A percentile compares a stretch with the other conserved stretches of the same genome.
Evolutionary conservation across 1,139 yeast species (phyloP).

Genomic region (Blastobotrys illinoisensis): DNA sequence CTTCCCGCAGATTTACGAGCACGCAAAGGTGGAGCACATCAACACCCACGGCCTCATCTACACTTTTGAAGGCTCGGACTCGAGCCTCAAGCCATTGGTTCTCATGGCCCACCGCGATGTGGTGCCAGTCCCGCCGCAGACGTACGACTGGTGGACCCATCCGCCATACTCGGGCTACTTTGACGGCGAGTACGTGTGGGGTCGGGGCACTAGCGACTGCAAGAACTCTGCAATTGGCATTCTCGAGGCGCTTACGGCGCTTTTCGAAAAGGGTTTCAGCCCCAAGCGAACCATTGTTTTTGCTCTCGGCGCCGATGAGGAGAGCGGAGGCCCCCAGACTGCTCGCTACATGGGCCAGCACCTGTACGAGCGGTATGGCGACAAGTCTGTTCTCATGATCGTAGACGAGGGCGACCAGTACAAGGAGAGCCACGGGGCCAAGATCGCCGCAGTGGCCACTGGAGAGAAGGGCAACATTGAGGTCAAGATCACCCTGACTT

Average conservation of each 20-base stretch:
- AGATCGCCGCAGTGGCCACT: slow-evolving; percentile 53
- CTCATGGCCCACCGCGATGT: slow-evolving; percentile 79
- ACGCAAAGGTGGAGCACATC: slow-evolving; percentile 48
- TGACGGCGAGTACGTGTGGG: slow-evolving; percentile 55
- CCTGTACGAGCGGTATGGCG: slow-evolving; percentile 49
- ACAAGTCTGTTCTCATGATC: slow-evolving; percentile 49
- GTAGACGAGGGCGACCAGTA: slow-evolving; percentile 56
- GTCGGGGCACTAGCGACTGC: slow-evolving; percentile 63
- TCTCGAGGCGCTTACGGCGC: slow-evolving; percentile 52
- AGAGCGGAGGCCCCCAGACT: slow-evolving; percentile 49
- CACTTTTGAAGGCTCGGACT: slow-evolving; percentile 54
- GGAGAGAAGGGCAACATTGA: slow-evolving; percentile 68
- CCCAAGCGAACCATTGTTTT: slow-evolving; percentile 54
- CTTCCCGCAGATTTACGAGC: slow-evolving; percentile 51
- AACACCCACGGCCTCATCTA: slow-evolving; percentile 64
- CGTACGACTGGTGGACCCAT: slow-evolving; percentile 57
- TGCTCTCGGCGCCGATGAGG: slow-evolving; percentile 72
- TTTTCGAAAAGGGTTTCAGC: slow-evolving; percentile 42
- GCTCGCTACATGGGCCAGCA: slow-evolving; percentile 44
- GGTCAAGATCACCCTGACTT: slow-evolving; percentile 43
- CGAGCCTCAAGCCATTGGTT: slow-evolving; percentile 52
- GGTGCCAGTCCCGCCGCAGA: slow-evolving; percentile 64
- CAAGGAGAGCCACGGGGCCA: slow-evolving; percentile 35
- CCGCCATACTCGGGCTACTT: slow-evolving; percentile 67
- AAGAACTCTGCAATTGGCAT: slow-evolving; percentile 53